A percentile compares a stretch with the other conserved stretches of the same genome.
phyloP scores from a whole-genome alignment of 208 protist genomes.

The Trypanosoma brucei region DNA sequence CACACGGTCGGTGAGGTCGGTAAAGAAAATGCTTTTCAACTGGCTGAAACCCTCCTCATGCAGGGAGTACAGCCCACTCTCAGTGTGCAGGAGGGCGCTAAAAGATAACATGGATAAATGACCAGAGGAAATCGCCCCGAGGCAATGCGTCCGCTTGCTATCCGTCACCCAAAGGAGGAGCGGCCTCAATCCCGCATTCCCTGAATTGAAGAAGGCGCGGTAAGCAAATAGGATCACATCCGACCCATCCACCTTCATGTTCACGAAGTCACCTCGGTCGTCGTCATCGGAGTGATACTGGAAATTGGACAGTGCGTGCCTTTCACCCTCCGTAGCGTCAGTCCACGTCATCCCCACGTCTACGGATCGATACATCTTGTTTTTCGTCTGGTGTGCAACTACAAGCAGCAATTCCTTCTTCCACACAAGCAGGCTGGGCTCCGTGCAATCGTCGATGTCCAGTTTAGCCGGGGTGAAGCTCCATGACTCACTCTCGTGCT shows the following conservation, averaged over 20 bases:
- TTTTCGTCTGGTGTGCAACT: not conserved
- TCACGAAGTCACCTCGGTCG: not conserved
- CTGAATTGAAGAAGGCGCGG: not conserved
- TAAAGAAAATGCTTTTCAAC: not conserved
- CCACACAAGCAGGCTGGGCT: slow-evolving; percentile 2
- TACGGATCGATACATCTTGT: slow-evolving; percentile 6
- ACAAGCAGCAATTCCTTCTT: slow-evolving; percentile 4
- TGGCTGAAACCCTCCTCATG: not conserved
- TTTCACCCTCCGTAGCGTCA: not conserved
- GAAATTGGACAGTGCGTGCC: not conserved
- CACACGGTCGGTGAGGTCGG: not conserved
- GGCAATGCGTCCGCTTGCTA: slow-evolving; percentile 1
- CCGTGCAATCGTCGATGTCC: not conserved
- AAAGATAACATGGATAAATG: not conserved
- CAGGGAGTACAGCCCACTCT: not conserved
- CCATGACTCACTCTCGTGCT: not conserved
- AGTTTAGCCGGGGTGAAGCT: not conserved
- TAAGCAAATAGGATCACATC: slow-evolving; percentile 10
- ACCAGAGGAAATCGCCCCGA: slow-evolving; percentile 1
- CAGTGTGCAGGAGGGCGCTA: not conserved
- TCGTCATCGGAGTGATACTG: not conserved
- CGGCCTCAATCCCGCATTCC: not conserved
- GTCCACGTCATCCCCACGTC: slow-evolving; percentile 13
- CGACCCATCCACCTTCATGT: not conserved
- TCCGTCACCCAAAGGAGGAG: slow-evolving; percentile 13